These are phyloP conservation scores for Podila minutissima DNA, from an alignment of 192 early-diverging fungal genomes.

Conservation along the genomic window DNA sequence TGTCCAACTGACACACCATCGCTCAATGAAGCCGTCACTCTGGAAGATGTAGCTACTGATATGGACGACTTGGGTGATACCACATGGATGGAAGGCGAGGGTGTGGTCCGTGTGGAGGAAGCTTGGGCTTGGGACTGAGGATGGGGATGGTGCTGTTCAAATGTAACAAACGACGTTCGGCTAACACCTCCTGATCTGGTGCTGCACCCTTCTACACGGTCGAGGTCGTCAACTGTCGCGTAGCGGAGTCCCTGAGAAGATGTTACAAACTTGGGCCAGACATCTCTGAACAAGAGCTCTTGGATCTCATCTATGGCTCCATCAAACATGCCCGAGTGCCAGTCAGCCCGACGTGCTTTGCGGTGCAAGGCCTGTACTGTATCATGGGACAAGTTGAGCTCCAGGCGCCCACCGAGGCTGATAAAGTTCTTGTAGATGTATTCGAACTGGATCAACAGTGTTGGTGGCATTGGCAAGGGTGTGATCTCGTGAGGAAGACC, in stretches of 20 bases:
- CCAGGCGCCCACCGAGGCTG: slow-evolving; percentile 26
- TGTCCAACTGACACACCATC: neutral
- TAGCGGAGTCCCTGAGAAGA: slow-evolving; percentile 34
- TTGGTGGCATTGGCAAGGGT: slow-evolving; percentile 41
- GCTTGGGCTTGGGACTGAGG: neutral
- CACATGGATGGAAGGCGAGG: slow-evolving; percentile 8
- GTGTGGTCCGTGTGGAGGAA: slow-evolving; percentile 10
- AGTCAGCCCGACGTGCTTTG: slow-evolving; percentile 20
- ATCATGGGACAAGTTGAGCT: slow-evolving; percentile 39
- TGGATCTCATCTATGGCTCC: slow-evolving; percentile 38
- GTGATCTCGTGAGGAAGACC: slow-evolving; percentile 1
- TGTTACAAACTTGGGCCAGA: slow-evolving; percentile 51
- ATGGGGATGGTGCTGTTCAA: slow-evolving; percentile 8
- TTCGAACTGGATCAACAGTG: slow-evolving; percentile 42
- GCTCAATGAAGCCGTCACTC: neutral
- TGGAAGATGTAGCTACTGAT: slow-evolving; percentile 13
- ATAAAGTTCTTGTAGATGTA: slow-evolving; percentile 49
- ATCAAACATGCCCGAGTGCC: slow-evolving; percentile 44
- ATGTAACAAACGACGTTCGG: slow-evolving; percentile 1
- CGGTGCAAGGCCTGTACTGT: slow-evolving; percentile 26
- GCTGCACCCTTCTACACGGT: neutral
- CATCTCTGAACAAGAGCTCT: slow-evolving; percentile 44
- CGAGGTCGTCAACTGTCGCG: neutral
- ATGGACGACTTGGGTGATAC: slow-evolving; percentile 25
- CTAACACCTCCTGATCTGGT: slow-evolving; percentile 4